These are phyloP conservation scores for Ceratocystis eucalypticola DNA, from an alignment of 2,329 filamentous ascomycete species.

Conservation along the genomic window DNA sequence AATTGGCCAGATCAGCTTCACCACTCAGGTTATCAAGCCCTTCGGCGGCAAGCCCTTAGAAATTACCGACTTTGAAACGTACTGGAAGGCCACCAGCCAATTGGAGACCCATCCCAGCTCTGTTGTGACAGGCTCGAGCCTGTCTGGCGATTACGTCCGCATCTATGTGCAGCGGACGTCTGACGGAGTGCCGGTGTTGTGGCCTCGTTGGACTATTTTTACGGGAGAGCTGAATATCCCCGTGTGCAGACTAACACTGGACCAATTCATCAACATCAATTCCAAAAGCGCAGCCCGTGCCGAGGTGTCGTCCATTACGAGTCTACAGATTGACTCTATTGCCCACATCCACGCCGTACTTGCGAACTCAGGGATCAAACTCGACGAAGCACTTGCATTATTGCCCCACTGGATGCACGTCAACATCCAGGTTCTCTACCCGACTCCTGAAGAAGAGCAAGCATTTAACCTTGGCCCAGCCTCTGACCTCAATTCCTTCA, in stretches of 20 bases:
- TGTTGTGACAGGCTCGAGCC: slow-evolving; percentile 83
- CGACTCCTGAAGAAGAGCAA: slow-evolving; percentile 59
- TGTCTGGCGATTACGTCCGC: slow-evolving; percentile 89
- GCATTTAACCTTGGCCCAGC: slow-evolving; percentile 56
- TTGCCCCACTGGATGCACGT: slow-evolving; percentile 72
- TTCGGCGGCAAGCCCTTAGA: slow-evolving; percentile 86
- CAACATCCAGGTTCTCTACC: slow-evolving; percentile 86
- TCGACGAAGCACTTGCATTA: slow-evolving; percentile 60
- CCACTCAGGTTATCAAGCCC: slow-evolving; percentile 90
- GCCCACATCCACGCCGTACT: slow-evolving; percentile 58
- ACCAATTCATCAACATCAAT: slow-evolving; percentile 51
- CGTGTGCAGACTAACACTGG: slow-evolving; percentile 61
- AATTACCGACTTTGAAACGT: slow-evolving; percentile 96
- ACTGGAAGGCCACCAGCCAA: slow-evolving; percentile 97
- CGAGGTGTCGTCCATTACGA: slow-evolving; percentile 32
- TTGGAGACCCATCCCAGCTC: slow-evolving; percentile 64
- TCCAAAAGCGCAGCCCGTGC: slow-evolving; percentile 30
- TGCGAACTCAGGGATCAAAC: slow-evolving; percentile 61
- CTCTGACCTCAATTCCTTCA: slow-evolving; percentile 72
- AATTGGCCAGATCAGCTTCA: slow-evolving; percentile 88
- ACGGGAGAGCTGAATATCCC: slow-evolving; percentile 69
- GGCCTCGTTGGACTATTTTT: slow-evolving; percentile 68
- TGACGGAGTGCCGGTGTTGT: slow-evolving; percentile 75
- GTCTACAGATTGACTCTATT: slow-evolving; percentile 40
- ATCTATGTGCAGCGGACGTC: slow-evolving; percentile 84